Percentiles rank a stretch among this genome's conserved stretches.
phyloP scores from a whole-genome alignment of 768 basidiomycete genomes.

The Leccinum subgranulosum region DNA sequence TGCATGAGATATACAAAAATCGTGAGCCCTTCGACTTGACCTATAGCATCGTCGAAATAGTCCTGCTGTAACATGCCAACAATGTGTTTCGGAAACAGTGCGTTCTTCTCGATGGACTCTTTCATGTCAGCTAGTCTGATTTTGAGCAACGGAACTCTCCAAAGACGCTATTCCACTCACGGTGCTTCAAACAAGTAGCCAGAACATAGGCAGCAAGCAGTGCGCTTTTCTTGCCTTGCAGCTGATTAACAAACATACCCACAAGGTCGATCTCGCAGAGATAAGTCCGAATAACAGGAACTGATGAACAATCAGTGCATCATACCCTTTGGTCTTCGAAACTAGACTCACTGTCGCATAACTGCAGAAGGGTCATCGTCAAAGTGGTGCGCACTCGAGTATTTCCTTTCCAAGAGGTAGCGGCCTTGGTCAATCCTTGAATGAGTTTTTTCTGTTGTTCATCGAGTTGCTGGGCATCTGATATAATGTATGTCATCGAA shows the following conservation, averaged over 20 bases:
- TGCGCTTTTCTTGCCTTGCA: constrained; percentile 13
- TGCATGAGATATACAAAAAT: constrained; percentile 21
- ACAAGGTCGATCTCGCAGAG: constrained; percentile 7
- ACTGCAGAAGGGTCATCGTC: constrained; percentile 22
- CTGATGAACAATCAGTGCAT: constrained; percentile 8
- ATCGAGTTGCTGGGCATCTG: constrained; percentile 7
- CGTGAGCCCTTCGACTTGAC: constrained; percentile 23
- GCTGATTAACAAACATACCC: constrained; percentile 13
- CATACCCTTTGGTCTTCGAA: background rate
- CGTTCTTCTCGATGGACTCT: constrained; percentile 1
- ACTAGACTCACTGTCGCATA: constrained; percentile 16
- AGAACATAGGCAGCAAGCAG: constrained; percentile 23
- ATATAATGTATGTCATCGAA: background rate
- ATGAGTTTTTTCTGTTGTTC: constrained; percentile 9
- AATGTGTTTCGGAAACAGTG: constrained; percentile 6
- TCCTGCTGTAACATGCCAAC: constrained; percentile 19
- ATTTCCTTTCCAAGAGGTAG: background rate
- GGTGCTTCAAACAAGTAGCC: constrained; percentile 8
- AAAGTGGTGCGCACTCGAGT: constrained; percentile 17
- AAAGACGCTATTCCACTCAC: constrained; percentile 3
- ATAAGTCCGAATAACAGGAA: background rate
- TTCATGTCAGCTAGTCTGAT: constrained; percentile 12
- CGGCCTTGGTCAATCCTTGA: constrained; percentile 5
- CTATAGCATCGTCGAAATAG: constrained; percentile 24
- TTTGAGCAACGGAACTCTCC: background rate